A percentile compares a stretch with the other conserved stretches of the same genome.
Conservation (phyloP, 1,284 basidiomycete species). For the Termitomyces sp. region DNA sequence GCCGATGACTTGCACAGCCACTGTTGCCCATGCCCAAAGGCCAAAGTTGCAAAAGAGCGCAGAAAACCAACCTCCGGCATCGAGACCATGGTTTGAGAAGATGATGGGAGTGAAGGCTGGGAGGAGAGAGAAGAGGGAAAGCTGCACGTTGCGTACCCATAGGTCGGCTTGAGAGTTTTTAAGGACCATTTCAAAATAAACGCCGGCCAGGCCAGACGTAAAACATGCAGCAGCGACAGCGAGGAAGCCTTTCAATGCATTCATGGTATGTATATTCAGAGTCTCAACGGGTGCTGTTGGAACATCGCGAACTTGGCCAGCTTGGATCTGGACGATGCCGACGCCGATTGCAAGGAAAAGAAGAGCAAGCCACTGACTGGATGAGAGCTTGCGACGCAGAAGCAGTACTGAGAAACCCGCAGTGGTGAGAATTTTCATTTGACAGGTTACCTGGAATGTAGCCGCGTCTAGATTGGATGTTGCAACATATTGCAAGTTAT, state of each 20-base stretch:
- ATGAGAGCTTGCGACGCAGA: slow-evolving; percentile 74
- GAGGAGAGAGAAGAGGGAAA: slow-evolving; percentile 89
- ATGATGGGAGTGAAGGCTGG: slow-evolving; percentile 86
- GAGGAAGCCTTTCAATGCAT: slow-evolving; percentile 77
- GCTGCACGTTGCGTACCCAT: slow-evolving; percentile 96
- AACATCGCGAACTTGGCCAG: slow-evolving; percentile 31
- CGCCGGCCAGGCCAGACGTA: slow-evolving; percentile 95
- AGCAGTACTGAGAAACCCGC: slow-evolving; percentile 90
- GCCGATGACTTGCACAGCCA: slow-evolving; percentile 83
- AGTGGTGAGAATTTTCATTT: slow-evolving; percentile 98
- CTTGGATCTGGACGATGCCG: slow-evolving; percentile 89
- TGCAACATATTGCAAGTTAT: slow-evolving; percentile 94
- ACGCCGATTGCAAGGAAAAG: slow-evolving; percentile 87
- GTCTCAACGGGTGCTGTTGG: slow-evolving; percentile 26
- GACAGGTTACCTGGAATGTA: slow-evolving; percentile 93
- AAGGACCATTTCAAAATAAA: slow-evolving; percentile 98
- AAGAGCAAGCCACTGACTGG: slow-evolving; percentile 80
- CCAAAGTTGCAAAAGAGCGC: slow-evolving; percentile 76
- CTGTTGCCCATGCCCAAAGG: slow-evolving; percentile 88
- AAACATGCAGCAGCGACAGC: slow-evolving; percentile 91
- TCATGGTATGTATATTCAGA: slow-evolving; percentile 52
- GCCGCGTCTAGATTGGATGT: slow-evolving; percentile 90
- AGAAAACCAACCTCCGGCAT: slow-evolving; percentile 30
- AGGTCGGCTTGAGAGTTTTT: slow-evolving; percentile 87
- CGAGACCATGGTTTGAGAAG: slow-evolving; percentile 37